Conservation (phyloP, 306 rosid species). For the Potentilla sterilis region DNA sequence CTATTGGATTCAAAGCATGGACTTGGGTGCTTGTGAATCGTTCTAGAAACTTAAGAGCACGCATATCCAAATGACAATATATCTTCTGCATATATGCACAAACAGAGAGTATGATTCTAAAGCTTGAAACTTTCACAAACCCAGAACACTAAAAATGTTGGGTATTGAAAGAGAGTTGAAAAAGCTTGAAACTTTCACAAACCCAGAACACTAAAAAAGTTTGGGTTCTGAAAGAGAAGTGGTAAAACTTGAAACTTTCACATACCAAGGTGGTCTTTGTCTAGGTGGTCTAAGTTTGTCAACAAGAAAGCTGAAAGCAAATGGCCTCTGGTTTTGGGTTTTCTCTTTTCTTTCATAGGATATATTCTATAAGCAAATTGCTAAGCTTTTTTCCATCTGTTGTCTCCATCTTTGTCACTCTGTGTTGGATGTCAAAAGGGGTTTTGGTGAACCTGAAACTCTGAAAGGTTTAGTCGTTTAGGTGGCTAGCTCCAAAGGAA, state of each 20-base stretch:
- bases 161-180: slow-evolving; percentile 10
- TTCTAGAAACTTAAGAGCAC: slow-evolving; percentile 58
- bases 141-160: slow-evolving; percentile 21
- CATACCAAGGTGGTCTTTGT: not conserved
- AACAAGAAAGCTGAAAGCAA: slow-evolving; percentile 4
- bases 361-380: slow-evolving; percentile 14
- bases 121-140: not conserved
- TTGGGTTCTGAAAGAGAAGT: slow-evolving; percentile 14
- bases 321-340: not conserved
- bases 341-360: slow-evolving; percentile 22
- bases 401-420: not conserved
- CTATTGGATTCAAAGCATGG: slow-evolving; percentile 61
- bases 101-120: not conserved
- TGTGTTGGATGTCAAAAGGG: not conserved
- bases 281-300: slow-evolving; percentile 17
- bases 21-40: slow-evolving; percentile 70
- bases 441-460: slow-evolving; percentile 26
- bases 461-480: slow-evolving; percentile 8
- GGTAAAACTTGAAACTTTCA: not conserved
- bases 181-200: not conserved
- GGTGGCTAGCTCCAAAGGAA: slow-evolving; percentile 34
- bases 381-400: slow-evolving; percentile 2
- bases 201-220: slow-evolving; percentile 18
- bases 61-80: slow-evolving; percentile 42
- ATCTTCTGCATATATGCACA: slow-evolving; percentile 3